Evolutionary conservation across 108 stramenopile species (phyloP).

Genomic region (Pinguiococcus pyrenoidosus): DNA sequence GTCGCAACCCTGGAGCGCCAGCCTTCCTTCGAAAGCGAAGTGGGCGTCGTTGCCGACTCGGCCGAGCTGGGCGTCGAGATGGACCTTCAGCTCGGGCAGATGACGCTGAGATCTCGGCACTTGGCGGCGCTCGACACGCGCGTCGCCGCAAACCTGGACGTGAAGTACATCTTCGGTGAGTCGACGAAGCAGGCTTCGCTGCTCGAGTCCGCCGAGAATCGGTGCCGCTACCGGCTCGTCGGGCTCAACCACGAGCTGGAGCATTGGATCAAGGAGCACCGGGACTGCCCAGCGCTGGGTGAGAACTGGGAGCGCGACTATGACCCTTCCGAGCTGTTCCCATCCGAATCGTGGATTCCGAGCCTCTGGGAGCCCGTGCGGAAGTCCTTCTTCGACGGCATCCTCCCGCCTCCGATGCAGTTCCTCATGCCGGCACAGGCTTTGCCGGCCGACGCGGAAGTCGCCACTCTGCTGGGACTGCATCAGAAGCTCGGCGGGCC

Average conservation of each 20-base stretch:
- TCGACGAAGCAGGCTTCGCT: conserved; percentile 15
- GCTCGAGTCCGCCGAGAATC: conserved; percentile 11
- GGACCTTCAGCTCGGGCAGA: conserved; percentile 18
- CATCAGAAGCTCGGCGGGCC: conserved; percentile 17
- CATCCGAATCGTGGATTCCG: conserved; percentile 9
- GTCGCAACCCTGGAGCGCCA: conserved; percentile 3
- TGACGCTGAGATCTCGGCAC: conserved; percentile 19
- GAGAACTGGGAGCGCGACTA: conserved; percentile 20
- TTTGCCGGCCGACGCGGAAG: conserved; percentile 19
- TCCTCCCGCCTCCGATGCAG: conserved; percentile 9
- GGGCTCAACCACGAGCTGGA: conserved; percentile 21
- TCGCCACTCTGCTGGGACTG: conserved; percentile 12
- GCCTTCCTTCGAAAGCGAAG: conserved; percentile 4
- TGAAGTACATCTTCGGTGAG: conserved; percentile 17
- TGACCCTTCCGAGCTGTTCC: conserved; percentile 10
- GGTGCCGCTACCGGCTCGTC: conserved; percentile 7
- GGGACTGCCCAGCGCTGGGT: conserved; percentile 7
- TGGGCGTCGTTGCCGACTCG: conserved; percentile 10
- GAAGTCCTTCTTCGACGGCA: conserved; percentile 13
- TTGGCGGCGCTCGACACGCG: conserved; percentile 6
- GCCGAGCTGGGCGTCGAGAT: conserved; percentile 23
- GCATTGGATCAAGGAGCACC: conserved; percentile 10
- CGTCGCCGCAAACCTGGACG: conserved; percentile 11
- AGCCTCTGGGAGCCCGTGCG: conserved; percentile 19
- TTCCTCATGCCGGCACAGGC: conserved; percentile 15